Evolutionary conservation across 2,329 filamentous ascomycete genomes (phyloP).

Genomic region (Chrysoporthe puriensis): DNA sequence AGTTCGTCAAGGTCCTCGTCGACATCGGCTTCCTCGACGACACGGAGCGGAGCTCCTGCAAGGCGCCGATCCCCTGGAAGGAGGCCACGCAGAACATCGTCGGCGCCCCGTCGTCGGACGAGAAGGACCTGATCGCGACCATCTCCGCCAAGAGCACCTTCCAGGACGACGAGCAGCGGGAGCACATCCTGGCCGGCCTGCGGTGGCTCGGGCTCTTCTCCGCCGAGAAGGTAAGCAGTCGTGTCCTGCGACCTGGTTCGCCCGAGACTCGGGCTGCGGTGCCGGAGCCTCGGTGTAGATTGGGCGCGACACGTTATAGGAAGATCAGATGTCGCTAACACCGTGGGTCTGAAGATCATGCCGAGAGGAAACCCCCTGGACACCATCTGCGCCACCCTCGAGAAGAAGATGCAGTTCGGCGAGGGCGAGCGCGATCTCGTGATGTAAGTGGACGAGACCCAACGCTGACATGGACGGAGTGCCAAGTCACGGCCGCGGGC

Average conservation of each 20-base stretch:
- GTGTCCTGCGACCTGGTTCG: conserved; percentile 39
- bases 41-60: conserved; percentile 66
- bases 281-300: background rate
- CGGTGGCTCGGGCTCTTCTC: conserved; percentile 73
- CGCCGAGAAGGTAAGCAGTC: conserved; percentile 87
- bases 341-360: conserved; percentile 78
- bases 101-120: conserved; percentile 65
- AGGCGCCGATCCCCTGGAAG: conserved; percentile 76
- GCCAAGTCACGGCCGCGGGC: too few relatives aligned
- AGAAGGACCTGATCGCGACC: conserved; percentile 74
- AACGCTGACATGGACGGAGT: background rate
- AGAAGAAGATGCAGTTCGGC: conserved; percentile 87
- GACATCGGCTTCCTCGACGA: conserved; percentile 89
- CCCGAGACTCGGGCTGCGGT: background rate
- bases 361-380: conserved; percentile 81
- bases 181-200: conserved; percentile 72
- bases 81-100: conserved; percentile 81
- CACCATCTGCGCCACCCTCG: conserved; percentile 82
- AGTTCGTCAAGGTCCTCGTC: conserved; percentile 85
- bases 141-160: conserved; percentile 73
- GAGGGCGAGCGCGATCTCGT: conserved; percentile 81
- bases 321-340: conserved; percentile 61
- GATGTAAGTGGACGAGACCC: conserved; percentile 67
- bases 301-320: background rate
- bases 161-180: conserved; percentile 75